A percentile compares a stretch with the other conserved stretches of the same genome.
Evolutionary conservation across 2,329 filamentous ascomycete genomes (phyloP).

Genomic region (Penicillium decumbens): DNA sequence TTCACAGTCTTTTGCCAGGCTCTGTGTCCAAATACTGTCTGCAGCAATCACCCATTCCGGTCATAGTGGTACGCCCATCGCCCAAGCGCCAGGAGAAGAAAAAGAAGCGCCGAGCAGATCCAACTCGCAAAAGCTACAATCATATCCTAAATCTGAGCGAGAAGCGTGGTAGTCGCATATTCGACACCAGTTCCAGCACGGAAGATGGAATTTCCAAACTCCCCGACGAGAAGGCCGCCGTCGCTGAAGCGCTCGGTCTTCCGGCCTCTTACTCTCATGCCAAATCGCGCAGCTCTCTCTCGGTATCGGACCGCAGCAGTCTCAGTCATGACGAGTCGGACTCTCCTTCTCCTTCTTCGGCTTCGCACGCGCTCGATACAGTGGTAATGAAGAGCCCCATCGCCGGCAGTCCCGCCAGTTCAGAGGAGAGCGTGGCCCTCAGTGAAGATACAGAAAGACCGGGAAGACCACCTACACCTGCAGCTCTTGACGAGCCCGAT

Average conservation of each 20-base stretch:
- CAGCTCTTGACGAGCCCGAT: conserved; percentile 1
- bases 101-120: conserved; percentile 73
- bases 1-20: conserved; percentile 80
- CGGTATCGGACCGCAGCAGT: conserved; percentile 33
- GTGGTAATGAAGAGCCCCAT: conserved; percentile 24
- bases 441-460: conserved; percentile 7
- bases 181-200: conserved; percentile 48
- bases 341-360: conserved; percentile 13
- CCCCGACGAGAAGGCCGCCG: conserved; percentile 48
- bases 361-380: conserved; percentile 22
- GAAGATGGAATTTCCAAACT: conserved; percentile 44
- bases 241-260: conserved; percentile 48
- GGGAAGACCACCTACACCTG: conserved; percentile 5
- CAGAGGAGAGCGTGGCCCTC: conserved; percentile 21
- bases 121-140: conserved; percentile 68
- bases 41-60: conserved; percentile 87
- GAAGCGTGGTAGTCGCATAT: conserved; percentile 47
- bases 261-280: conserved; percentile 29
- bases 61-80: conserved; percentile 83
- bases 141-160: conserved; percentile 67
- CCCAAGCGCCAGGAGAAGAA: conserved; percentile 89
- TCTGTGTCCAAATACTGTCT: conserved; percentile 93
- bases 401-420: conserved; percentile 23
- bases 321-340: conserved; percentile 30
- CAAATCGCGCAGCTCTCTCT: conserved; percentile 34